phyloP scores from a whole-genome alignment of 2,329 filamentous ascomycete species.

The Gyromitra esculenta region DNA sequence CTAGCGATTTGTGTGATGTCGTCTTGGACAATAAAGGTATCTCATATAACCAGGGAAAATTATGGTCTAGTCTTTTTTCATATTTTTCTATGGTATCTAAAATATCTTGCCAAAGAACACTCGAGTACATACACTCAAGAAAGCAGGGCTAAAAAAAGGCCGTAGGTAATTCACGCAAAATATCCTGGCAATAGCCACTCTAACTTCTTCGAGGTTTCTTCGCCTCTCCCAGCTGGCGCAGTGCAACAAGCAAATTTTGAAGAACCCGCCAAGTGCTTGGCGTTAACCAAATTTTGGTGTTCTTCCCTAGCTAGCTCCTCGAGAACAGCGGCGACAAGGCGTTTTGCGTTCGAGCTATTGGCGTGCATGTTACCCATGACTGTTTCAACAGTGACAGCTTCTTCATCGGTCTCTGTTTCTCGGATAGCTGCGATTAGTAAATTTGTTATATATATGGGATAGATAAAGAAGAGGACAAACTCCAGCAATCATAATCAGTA shows the following conservation, averaged over 20 bases:
- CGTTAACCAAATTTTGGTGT: constrained; percentile 77
- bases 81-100: constrained; percentile 13
- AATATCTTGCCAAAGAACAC: constrained; percentile 12
- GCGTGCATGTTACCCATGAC: constrained; percentile 96
- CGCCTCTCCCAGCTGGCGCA: constrained; percentile 75
- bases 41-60: constrained; percentile 15
- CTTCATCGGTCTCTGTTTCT: constrained; percentile 65
- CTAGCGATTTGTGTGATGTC: constrained; percentile 65
- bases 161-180: constrained; percentile 59
- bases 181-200: constrained; percentile 89
- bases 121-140: neutral
- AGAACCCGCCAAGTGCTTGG: constrained; percentile 81
- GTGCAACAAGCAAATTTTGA: constrained; percentile 87
- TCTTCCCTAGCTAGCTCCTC: constrained; percentile 84
- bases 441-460: neutral
- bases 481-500: constrained; percentile 99
- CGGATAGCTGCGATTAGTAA: neutral
- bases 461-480: constrained; percentile 48
- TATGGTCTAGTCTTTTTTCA: neutral
- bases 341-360: constrained; percentile 86
- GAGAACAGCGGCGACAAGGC: constrained; percentile 84
- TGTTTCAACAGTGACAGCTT: constrained; percentile 88
- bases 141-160: neutral
- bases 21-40: constrained; percentile 63
- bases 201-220: constrained; percentile 80